Base-by-base conservation (phyloP, 768 basidiomycete species). In the Exsudoporus frostii region DNA sequence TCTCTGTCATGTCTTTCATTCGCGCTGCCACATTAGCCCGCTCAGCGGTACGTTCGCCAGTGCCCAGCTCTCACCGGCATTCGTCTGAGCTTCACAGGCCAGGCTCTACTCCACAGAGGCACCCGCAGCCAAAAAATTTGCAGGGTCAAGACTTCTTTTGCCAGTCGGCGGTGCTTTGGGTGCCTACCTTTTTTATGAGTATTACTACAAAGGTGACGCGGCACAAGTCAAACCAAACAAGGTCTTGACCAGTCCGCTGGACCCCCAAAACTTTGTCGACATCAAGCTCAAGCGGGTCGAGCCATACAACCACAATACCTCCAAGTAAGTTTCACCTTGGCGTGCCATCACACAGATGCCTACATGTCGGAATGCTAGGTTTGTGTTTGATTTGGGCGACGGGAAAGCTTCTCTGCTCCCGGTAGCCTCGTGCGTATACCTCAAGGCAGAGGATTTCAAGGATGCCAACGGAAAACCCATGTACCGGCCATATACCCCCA, bases 221-320 rank as follows among this genome's bases (percentile, higher is more conserved):
- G 60, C 68, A 68, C 61, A 71, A 66, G 48, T 73, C 70, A 65
- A 80, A 79, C 37, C 61, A n/a, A 60, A 52, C 42, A 70, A 65
- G 48, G 48, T 43, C 56, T 74, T 82, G 65, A 85, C 82, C 66
- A 87, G 85, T 59, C 82, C 86, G 13, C 79, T 93, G 24, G 86
- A 90, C 66, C 81, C 89, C 8, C 73, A 89, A 53, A 82, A 85
- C 58, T 92, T 86, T 64, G 71, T 84, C 45, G 83, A 91, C 67
- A 87, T 97, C 72, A 85, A 84, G 67, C 82, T 98, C 63, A 88
- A 88, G 70, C 82, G 84, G 64, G 70, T 92, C 54, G 74, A 84
- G 54, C 86, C 86, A 0, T 97, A 96, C 79, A 98, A 97, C 81
- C 88, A 98, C 80, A 97, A 98, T 73, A 88, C 92, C 14, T 77